Percentiles rank a stretch among this genome's conserved stretches.
Conservation (phyloP, 345 rosid genomes). For the Melastoma malabathricum region DNA sequence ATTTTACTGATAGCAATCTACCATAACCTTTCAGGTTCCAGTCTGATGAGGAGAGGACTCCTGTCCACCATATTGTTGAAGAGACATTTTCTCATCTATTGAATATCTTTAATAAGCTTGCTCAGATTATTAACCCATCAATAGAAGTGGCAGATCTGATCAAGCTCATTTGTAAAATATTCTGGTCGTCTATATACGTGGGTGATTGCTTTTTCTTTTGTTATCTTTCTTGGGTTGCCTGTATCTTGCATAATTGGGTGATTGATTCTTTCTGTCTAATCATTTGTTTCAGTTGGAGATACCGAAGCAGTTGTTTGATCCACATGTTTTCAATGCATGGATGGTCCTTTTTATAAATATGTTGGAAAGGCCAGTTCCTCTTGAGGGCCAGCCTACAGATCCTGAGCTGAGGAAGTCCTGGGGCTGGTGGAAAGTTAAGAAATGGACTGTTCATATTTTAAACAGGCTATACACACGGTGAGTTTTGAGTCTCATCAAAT, state of each 20-base stretch:
- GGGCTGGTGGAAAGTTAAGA: constrained; percentile 99
- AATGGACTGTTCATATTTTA: constrained; percentile 94
- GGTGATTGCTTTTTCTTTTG: constrained; percentile 15
- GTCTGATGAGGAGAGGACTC: constrained; percentile 93
- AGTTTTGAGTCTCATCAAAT: constrained; percentile 7
- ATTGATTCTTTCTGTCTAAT: too few relatives aligned
- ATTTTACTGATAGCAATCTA: neutral
- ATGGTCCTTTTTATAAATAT: constrained; percentile 80
- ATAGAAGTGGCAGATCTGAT: constrained; percentile 82
- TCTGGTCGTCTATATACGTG: constrained; percentile 97
- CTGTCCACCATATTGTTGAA: constrained; percentile 69
- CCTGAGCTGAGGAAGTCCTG: constrained; percentile 87
- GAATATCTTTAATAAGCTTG: constrained; percentile 66
- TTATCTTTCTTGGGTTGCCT: neutral
- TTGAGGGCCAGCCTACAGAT: constrained; percentile 88
- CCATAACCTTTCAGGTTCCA: constrained; percentile 48
- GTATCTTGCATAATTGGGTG: too few relatives aligned
- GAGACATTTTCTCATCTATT: constrained; percentile 81
- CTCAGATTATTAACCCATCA: constrained; percentile 68
- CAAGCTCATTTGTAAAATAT: constrained; percentile 94
- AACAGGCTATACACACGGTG: constrained; percentile 90
- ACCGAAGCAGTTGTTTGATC: constrained; percentile 74
- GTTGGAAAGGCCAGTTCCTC: constrained; percentile 87
- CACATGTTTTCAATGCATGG: constrained; percentile 81
- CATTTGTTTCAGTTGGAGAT: constrained; percentile 63